Evolutionary conservation across 176 grass and related monocot genomes (phyloP).

Genomic region (Aegilops sharonensis): DNA sequence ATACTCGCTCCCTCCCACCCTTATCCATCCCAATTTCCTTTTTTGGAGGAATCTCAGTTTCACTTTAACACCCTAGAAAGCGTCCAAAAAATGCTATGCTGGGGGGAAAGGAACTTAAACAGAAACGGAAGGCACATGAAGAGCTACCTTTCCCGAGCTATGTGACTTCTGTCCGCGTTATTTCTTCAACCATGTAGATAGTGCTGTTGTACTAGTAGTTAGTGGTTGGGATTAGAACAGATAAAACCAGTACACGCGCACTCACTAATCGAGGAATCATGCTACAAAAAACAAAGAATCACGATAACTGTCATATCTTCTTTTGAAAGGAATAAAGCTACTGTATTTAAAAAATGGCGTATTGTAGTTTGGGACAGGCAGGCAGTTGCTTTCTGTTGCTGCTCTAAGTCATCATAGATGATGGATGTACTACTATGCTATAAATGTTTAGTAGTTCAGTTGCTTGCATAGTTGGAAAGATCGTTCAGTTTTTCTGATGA

Average conservation of each 20-base stretch:
- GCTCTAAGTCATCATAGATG: slow-evolving; percentile 23
- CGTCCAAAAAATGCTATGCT: not conserved
- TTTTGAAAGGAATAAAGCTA: not conserved
- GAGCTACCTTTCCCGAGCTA: not conserved
- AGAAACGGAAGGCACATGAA: slow-evolving; percentile 17
- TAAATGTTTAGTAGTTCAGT: slow-evolving; percentile 14
- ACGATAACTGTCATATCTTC: not conserved
- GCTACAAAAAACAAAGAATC: not conserved
- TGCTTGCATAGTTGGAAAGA: slow-evolving; percentile 31
- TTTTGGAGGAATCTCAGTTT: not conserved
- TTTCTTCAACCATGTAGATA: not conserved
- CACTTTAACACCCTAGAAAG: slow-evolving; percentile 8
- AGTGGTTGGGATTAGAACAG: not conserved
- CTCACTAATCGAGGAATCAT: slow-evolving; percentile 1
- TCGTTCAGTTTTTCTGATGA: not conserved
- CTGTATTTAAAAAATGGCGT: not conserved
- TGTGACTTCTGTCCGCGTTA: not conserved
- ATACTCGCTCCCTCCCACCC: not conserved
- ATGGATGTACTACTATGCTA: slow-evolving; percentile 21
- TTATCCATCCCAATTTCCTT: slow-evolving; percentile 32
- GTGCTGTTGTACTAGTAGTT: not conserved
- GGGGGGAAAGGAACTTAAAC: not conserved
- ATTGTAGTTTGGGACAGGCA: slow-evolving; percentile 16
- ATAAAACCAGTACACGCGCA: not conserved
- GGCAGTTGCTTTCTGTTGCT: slow-evolving; percentile 23